Conservation (phyloP, 2,329 filamentous ascomycete species). For the Daldinia sp. region DNA sequence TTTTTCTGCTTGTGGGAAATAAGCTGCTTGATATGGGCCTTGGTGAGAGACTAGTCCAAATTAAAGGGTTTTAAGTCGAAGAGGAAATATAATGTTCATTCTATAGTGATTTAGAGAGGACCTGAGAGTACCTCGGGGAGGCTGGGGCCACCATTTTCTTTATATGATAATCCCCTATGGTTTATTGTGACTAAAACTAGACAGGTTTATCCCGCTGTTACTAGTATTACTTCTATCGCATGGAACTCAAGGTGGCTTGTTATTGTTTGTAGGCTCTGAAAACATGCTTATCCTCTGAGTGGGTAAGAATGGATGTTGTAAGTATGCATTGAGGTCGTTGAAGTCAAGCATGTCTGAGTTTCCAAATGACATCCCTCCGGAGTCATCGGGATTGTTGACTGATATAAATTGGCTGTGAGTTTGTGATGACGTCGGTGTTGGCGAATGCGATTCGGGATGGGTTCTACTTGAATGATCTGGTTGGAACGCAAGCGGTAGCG, state of each 20-base stretch:
- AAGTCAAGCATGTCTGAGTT: slow-evolving; percentile 12
- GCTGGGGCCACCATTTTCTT: background rate
- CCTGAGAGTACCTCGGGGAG: background rate
- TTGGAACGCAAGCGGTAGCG: background rate
- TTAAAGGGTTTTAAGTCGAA: background rate
- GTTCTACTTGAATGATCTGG: background rate
- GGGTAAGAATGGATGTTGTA: slow-evolving; percentile 32
- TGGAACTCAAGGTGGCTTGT: background rate
- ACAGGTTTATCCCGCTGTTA: background rate
- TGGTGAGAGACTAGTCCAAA: background rate
- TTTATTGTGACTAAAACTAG: background rate
- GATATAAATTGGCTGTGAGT: background rate
- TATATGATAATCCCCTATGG: background rate
- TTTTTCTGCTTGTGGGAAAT: slow-evolving; percentile 60
- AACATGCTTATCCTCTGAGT: slow-evolving; percentile 37
- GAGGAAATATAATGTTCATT: background rate
- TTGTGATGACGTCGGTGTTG: background rate
- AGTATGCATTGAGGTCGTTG: slow-evolving; percentile 26
- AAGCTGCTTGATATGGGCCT: slow-evolving; percentile 29
- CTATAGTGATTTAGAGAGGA: background rate
- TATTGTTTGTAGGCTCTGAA: slow-evolving; percentile 18
- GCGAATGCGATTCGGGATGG: background rate
- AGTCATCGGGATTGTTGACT: background rate
- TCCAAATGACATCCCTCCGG: slow-evolving; percentile 1
- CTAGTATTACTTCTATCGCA: background rate